Base-by-base conservation (phyloP, 2,329 filamentous ascomycete species). In the Ilyonectria mors-panacis region DNA sequence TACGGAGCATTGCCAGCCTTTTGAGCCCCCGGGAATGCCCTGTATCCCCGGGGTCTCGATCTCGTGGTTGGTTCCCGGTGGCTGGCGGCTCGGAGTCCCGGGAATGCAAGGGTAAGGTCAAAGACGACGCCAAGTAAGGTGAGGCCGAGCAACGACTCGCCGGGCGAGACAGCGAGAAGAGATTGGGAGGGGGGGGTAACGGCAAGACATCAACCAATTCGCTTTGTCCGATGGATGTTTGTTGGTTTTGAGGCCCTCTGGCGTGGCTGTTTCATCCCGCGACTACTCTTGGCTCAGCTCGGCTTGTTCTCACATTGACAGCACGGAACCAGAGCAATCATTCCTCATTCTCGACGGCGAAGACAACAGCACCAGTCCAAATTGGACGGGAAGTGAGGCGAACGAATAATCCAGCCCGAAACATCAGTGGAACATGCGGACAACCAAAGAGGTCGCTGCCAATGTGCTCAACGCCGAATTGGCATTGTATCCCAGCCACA, bases 1-100 rank as follows among this genome's bases (percentile, higher is more conserved):
- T 42, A 42, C 39, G 39, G 39, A 42, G 39, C 39, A 42, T n/a
- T 42, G 39, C 15, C n/a, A 42, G 39, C 15, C 39, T 19, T n/a
- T 42, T 42, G 39, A 42, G 39, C 6, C 39, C 37, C 59, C 39
- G 59, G 50, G 33, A 54, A 54, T 30, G 37, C 33, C 50, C 59
- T 54, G 39, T 45, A n/a, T n/a, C 50, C 59, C 59, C 26, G 39
- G 8, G 39, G 59, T 47, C 59, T 47, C 15, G 50, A 30, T 54
- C 59, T 42, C 58, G 42, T 59, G 28, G 59, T 47, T 48, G 56
- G 56, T 54, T 61, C 50, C 47, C 47, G 35, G 42, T 54, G 39
- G 19, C 42, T 47, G 19, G 26, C 50, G 50, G 59, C 50, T 61
- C 50, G 39, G 37, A 55, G 39, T 35, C 21, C 37, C 59, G 59